phyloP scores from a whole-genome alignment of 306 rosid genomes.

The Myrica gale region DNA sequence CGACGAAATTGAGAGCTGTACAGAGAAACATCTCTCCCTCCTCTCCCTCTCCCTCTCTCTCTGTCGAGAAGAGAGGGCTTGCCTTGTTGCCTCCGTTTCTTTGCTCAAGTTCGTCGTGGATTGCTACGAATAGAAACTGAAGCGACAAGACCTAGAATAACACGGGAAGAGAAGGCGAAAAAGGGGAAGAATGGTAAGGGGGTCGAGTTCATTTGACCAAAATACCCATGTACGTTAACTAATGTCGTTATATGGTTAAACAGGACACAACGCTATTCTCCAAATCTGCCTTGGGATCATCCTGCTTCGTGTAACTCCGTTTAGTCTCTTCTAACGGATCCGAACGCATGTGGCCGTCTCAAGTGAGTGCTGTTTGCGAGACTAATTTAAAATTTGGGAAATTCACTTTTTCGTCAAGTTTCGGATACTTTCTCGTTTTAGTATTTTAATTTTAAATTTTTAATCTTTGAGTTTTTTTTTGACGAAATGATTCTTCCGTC shows the following conservation, averaged over 20 bases:
- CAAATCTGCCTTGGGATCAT: not conserved
- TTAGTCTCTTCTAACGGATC: no score
- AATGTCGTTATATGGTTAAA: no score
- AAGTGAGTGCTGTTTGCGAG: no score
- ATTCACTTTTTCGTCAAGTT: no score
- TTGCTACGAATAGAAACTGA: not conserved
- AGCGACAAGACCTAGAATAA: not conserved
- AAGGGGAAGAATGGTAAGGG: not conserved
- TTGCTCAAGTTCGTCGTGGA: not conserved
- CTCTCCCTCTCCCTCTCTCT: conserved; percentile 17
- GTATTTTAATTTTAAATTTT: no score
- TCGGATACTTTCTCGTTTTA: no score
- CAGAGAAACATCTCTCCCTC: conserved; percentile 25
- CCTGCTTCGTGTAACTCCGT: no score
- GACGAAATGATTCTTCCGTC: no score
- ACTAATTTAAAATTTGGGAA: no score
- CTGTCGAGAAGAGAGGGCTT: not conserved
- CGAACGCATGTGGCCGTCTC: no score
- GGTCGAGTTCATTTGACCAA: not conserved
- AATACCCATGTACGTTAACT: not conserved
- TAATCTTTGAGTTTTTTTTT: no score
- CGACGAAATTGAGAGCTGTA: conserved; percentile 35
- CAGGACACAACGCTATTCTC: not conserved
- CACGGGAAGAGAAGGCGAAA: not conserved
- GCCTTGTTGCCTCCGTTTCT: not conserved